These are phyloP conservation scores for Capillidium rhysosporum DNA, from an alignment of 371 early-diverging fungal genomes.

Conservation along the genomic window DNA sequence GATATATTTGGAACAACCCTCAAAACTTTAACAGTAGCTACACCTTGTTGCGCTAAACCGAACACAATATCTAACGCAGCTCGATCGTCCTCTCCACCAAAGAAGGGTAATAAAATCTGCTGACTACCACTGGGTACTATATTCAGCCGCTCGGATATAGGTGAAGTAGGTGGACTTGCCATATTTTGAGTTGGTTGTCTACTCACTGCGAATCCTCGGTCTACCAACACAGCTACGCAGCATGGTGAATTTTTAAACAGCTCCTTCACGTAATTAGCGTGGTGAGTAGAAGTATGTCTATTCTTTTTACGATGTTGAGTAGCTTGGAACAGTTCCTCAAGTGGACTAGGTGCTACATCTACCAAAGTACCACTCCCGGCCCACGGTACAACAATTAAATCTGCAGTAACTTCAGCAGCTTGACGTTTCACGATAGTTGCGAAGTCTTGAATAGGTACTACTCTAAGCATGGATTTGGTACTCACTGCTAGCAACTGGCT, in stretches of 20 bases:
- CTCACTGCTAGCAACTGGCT: constrained; percentile 32
- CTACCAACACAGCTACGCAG: constrained; percentile 41
- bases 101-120: constrained; percentile 23
- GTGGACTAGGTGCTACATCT: neutral
- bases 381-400: constrained; percentile 25
- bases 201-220: constrained; percentile 37
- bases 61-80: constrained; percentile 18
- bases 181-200: neutral
- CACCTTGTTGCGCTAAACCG: constrained; percentile 14
- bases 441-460: constrained; percentile 20
- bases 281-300: constrained; percentile 15
- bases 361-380: constrained; percentile 7
- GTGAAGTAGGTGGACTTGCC: neutral
- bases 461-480: constrained; percentile 14
- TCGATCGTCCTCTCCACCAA: constrained; percentile 39
- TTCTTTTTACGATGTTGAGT: neutral
- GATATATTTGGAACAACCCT: neutral
- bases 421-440: constrained; percentile 18
- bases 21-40: constrained; percentile 11
- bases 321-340: neutral
- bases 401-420: constrained; percentile 14
- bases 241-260: constrained; percentile 17
- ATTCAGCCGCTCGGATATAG: constrained; percentile 3
- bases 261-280: constrained; percentile 18
- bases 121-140: constrained; percentile 8